Conservation (phyloP, 140 eudicot genomes). For the Ambrosia hybrid region DNA sequence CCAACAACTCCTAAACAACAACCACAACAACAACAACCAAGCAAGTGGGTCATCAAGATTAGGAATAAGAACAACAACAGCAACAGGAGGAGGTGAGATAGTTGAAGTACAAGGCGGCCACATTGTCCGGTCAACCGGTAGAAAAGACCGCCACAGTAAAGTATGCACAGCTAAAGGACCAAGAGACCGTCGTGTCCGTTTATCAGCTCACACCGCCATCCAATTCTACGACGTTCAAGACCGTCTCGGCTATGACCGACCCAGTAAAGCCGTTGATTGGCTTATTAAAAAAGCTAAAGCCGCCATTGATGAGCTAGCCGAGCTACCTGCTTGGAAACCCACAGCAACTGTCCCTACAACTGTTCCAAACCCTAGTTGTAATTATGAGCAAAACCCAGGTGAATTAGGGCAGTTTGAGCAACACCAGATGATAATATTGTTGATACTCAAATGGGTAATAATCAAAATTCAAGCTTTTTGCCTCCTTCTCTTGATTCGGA, state of each 20-base stretch:
- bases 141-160: conserved; percentile 91
- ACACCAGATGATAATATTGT: conserved; percentile 32
- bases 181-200: conserved; percentile 84
- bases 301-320: conserved; percentile 89
- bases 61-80: conserved; percentile 50
- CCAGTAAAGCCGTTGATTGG: conserved; percentile 95
- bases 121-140: conserved; percentile 88
- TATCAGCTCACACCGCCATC: conserved; percentile 89
- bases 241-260: conserved; percentile 87
- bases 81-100: conserved; percentile 86
- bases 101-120: conserved; percentile 93
- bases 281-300: conserved; percentile 77
- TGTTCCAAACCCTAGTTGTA: conserved; percentile 13
- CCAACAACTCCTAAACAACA: conserved; percentile 27
- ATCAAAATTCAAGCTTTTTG: conserved; percentile 56
- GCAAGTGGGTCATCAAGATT: conserved; percentile 53
- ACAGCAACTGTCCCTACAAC: conserved; percentile 14
- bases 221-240: conserved; percentile 96
- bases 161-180: conserved; percentile 95
- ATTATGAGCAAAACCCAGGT: conserved; percentile 41
- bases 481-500: conserved; percentile 88
- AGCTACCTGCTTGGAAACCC: conserved; percentile 94
- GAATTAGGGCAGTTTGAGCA: conserved; percentile 35
- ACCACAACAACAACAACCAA: conserved; percentile 34
- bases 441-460: conserved; percentile 32